Conservation (phyloP, 2,329 filamentous ascomycete genomes). For the Venturia effusa region DNA sequence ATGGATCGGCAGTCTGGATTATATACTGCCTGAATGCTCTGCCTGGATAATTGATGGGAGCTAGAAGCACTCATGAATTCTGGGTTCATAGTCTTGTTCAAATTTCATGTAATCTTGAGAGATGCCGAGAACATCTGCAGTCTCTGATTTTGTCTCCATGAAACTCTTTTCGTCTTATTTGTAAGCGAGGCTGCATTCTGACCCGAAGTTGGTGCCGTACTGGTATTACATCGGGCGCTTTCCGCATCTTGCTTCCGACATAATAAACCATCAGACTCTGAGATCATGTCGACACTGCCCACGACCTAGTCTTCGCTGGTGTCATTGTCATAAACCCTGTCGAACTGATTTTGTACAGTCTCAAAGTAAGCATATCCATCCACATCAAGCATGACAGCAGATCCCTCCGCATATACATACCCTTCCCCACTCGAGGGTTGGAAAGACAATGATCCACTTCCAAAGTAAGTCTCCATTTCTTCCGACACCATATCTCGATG, state of each 20-base stretch:
- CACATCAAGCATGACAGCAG: conserved; percentile 16
- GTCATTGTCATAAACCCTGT: not conserved
- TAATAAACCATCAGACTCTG: not conserved
- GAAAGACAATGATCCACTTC: conserved; percentile 43
- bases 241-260: not conserved
- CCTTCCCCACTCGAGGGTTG: conserved; percentile 49
- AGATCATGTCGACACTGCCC: no score
- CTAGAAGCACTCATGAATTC: not conserved
- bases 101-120: not conserved
- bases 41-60: not conserved
- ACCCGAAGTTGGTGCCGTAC: no score
- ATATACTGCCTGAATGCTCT: not conserved
- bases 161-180: not conserved
- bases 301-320: not conserved
- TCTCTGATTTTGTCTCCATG: not conserved
- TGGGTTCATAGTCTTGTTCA: not conserved
- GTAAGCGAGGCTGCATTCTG: not conserved
- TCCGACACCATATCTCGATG: not conserved
- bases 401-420: conserved; percentile 36
- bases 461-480: conserved; percentile 25
- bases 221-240: no score
- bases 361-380: not conserved
- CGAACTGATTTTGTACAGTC: not conserved
- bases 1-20: not conserved
- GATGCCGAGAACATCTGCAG: not conserved